These are phyloP conservation scores for Leccinum fallax DNA, from an alignment of 1,284 basidiomycete genomes.

Conservation along the genomic window DNA sequence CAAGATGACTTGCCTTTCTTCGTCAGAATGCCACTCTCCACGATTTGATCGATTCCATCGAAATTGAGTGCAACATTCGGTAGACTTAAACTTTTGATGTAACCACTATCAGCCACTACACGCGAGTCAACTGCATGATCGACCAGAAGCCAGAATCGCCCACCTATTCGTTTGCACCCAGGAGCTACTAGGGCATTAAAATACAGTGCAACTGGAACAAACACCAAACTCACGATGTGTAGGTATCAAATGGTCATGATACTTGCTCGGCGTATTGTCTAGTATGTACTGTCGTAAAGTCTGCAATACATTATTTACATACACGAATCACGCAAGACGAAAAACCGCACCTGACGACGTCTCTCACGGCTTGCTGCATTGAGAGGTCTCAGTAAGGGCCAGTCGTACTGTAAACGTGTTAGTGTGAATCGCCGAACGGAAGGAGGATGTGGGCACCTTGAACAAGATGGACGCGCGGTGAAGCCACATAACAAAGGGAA, in stretches of 20 bases:
- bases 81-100: slow-evolving; percentile 41
- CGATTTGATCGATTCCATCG: slow-evolving; percentile 41
- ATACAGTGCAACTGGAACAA: background rate
- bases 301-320: slow-evolving; percentile 20
- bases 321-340: background rate
- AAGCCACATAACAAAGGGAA: slow-evolving; percentile 38
- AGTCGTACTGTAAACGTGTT: slow-evolving; percentile 18
- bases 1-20: slow-evolving; percentile 33
- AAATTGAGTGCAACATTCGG: slow-evolving; percentile 46
- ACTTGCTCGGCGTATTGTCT: slow-evolving; percentile 35
- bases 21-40: slow-evolving; percentile 40
- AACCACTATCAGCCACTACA: slow-evolving; percentile 40
- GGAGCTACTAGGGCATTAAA: slow-evolving; percentile 25
- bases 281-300: slow-evolving; percentile 34
- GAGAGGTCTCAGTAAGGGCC: slow-evolving; percentile 17
- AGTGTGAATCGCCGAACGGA: background rate
- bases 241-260: slow-evolving; percentile 41
- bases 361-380: slow-evolving; percentile 16
- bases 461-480: slow-evolving; percentile 37
- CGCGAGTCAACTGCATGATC: background rate
- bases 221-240: slow-evolving; percentile 34
- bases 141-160: background rate
- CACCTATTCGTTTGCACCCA: slow-evolving; percentile 42
- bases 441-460: slow-evolving; percentile 10
- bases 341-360: slow-evolving; percentile 16